Conservation (phyloP, 257 asterid genomes). For the Salvia rosmarinus region DNA sequence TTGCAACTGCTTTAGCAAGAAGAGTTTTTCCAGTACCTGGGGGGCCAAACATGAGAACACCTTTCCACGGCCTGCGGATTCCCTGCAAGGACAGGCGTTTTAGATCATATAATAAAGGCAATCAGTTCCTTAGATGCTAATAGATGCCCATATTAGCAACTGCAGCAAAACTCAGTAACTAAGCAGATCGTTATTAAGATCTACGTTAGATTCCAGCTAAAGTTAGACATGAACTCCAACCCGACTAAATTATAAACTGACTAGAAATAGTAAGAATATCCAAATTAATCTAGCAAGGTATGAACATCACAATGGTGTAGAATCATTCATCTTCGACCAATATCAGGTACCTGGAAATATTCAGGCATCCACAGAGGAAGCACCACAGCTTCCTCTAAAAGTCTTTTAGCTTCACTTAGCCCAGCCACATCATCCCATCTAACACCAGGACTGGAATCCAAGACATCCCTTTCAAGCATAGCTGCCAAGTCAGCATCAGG, state of each 20-base stretch:
- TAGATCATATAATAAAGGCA: constrained; percentile 1
- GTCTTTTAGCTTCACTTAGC: constrained; percentile 93
- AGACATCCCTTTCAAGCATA: constrained; percentile 97
- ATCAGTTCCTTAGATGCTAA: not conserved
- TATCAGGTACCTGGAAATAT: constrained; percentile 84
- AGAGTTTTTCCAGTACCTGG: constrained; percentile 99
- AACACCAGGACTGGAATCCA: constrained; percentile 93
- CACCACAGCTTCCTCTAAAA: constrained; percentile 98
- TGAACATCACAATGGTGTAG: constrained; percentile 1
- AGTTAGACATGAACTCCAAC: not conserved
- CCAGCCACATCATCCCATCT: constrained; percentile 99
- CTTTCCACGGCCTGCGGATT: constrained; percentile 99
- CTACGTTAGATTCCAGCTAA: constrained; percentile 13
- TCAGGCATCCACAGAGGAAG: constrained; percentile 99
- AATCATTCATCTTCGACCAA: constrained; percentile 29
- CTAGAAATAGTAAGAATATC: constrained; percentile 7
- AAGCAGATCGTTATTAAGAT: constrained; percentile 1
- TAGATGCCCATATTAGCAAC: not conserved
- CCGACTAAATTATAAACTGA: constrained; percentile 3
- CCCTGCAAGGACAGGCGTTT: constrained; percentile 60
- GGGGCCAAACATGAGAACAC: constrained; percentile 99
- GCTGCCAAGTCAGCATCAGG: constrained; percentile 99
- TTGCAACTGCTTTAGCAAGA: constrained; percentile 98
- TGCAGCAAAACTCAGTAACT: constrained; percentile 14
- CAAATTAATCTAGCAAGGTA: constrained; percentile 7